These are phyloP conservation scores for Trichoderma hamatum DNA, from an alignment of 2,329 filamentous ascomycete genomes.

Conservation along the genomic window DNA sequence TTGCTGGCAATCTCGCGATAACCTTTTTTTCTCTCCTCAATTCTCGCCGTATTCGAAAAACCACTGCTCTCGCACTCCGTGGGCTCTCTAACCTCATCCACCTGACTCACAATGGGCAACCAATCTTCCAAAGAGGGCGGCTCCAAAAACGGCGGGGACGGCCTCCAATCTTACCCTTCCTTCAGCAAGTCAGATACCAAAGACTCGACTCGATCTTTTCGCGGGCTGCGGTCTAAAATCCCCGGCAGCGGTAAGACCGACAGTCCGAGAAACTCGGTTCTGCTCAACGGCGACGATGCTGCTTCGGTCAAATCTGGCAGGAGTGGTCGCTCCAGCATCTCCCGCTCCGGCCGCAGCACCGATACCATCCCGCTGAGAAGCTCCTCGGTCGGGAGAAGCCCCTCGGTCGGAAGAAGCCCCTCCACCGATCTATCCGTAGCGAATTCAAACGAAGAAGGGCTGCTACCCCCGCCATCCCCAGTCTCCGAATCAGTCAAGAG, in stretches of 20 bases:
- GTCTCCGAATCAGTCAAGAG: constrained; percentile 76
- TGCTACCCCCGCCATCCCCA: constrained; percentile 78
- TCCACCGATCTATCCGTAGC: constrained; percentile 50
- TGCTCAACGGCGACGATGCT: constrained; percentile 71
- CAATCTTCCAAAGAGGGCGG: constrained; percentile 67
- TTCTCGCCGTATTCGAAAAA: background rate
- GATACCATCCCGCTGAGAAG: constrained; percentile 48
- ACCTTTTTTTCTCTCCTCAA: constrained; percentile 25
- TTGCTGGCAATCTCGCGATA: constrained; percentile 30
- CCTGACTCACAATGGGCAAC: constrained; percentile 66
- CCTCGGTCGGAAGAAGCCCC: no score
- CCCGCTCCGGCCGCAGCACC: constrained; percentile 49
- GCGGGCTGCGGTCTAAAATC: constrained; percentile 86
- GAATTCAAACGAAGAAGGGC: constrained; percentile 54
- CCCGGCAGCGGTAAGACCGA: constrained; percentile 72
- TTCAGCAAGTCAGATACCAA: constrained; percentile 92
- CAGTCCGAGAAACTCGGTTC: constrained; percentile 77
- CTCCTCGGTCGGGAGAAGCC: no score
- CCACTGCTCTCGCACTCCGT: background rate
- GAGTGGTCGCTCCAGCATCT: constrained; percentile 57
- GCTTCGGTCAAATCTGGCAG: constrained; percentile 73
- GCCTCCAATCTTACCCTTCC: constrained; percentile 82
- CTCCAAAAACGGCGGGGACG: constrained; percentile 49
- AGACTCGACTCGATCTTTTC: constrained; percentile 85
- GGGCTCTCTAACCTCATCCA: constrained; percentile 23